A percentile compares a stretch with the other conserved stretches of the same genome.
Conservation (phyloP, 805 yeast species). For the Saccharomycopsis sp. region DNA sequence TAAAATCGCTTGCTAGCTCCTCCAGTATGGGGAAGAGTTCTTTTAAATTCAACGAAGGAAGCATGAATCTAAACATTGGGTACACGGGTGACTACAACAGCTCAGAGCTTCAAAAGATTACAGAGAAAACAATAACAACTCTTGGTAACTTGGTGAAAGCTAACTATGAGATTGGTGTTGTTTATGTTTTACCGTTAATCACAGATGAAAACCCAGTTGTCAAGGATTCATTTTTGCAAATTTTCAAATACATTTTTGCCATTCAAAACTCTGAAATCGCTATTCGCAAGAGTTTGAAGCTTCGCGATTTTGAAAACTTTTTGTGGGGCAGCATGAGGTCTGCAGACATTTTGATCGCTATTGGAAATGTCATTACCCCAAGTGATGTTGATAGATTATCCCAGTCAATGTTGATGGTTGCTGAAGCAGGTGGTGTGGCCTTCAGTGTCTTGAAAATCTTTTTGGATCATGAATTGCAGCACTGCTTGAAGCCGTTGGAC, state of each 20-base stretch:
- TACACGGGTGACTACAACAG: neutral
- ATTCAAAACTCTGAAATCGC: neutral
- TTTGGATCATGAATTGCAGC: constrained; percentile 11
- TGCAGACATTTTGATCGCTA: constrained; percentile 38
- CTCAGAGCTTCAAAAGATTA: constrained; percentile 5
- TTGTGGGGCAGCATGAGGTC: constrained; percentile 2
- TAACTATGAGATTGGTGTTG: constrained; percentile 15
- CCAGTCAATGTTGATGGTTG: constrained; percentile 5
- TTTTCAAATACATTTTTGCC: constrained; percentile 10
- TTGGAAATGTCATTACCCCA: constrained; percentile 3
- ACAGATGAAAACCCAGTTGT: constrained; percentile 12
- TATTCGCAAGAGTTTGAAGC: no score
- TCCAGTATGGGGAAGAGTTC: no score
- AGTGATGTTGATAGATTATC: constrained; percentile 14
- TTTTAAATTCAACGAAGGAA: no score
- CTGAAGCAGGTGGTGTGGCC: constrained; percentile 8
- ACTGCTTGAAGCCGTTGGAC: constrained; percentile 34
- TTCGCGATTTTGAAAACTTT: constrained; percentile 6
- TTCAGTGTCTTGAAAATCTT: constrained; percentile 1
- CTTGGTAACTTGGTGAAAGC: constrained; percentile 17
- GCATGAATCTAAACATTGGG: no score
- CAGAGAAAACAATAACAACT: constrained; percentile 5
- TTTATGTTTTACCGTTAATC: constrained; percentile 13
- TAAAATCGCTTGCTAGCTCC: no score
- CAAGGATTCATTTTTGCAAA: constrained; percentile 15